These are phyloP conservation scores for Russula lepida DNA, from an alignment of 768 basidiomycete species.

Conservation along the genomic window DNA sequence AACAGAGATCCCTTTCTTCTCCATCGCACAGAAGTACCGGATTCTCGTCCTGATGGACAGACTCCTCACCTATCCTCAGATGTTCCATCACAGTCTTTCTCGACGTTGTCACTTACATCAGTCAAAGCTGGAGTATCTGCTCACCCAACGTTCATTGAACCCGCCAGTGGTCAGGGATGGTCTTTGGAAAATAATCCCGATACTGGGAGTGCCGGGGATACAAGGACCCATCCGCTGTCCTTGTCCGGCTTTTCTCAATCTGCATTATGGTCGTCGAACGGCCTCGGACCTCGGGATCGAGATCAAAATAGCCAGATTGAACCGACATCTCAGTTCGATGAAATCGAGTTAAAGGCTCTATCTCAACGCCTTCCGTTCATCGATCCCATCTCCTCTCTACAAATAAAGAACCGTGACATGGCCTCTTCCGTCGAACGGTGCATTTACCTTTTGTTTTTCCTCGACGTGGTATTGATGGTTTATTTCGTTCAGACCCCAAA, in stretches of 20 bases:
- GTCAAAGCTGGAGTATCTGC: background rate
- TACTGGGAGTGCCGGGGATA: background rate
- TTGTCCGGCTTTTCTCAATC: background rate
- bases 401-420: background rate
- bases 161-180: background rate
- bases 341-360: background rate
- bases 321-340: slow-evolving; percentile 15
- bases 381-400: background rate
- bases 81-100: background rate
- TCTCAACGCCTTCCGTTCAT: background rate
- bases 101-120: background rate
- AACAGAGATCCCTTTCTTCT: background rate
- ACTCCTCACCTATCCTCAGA: background rate
- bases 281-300: background rate
- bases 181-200: background rate
- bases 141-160: background rate
- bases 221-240: background rate
- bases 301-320: slow-evolving; percentile 8
- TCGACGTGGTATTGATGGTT: background rate
- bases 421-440: background rate
- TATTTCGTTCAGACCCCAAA: background rate
- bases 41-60: background rate
- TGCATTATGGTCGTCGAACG: background rate
- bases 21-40: background rate
- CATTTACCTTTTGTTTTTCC: background rate